These are phyloP conservation scores for Lizonia empirigonia DNA, from an alignment of 2,329 filamentous ascomycete species.

Conservation along the genomic window DNA sequence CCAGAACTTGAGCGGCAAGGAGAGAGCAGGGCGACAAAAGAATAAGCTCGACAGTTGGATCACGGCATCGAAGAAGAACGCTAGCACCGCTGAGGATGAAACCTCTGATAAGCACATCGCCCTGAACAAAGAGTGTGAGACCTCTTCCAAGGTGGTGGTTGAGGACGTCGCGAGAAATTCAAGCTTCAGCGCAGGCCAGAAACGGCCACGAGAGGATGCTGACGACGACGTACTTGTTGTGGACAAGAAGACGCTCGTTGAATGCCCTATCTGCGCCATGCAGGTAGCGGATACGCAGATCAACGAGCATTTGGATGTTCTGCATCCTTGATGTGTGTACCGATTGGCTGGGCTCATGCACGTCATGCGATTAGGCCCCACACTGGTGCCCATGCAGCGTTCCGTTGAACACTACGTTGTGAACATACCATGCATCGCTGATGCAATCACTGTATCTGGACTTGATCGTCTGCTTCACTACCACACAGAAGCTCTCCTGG, in stretches of 20 bases:
- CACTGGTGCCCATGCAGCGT: too few relatives aligned
- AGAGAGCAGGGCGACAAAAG: slow-evolving; percentile 51
- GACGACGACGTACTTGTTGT: slow-evolving; percentile 17
- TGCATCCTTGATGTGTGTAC: slow-evolving; percentile 28
- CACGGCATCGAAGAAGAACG: slow-evolving; percentile 25
- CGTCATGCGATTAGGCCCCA: slow-evolving; percentile 17
- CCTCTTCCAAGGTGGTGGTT: slow-evolving; percentile 14
- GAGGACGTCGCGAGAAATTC: slow-evolving; percentile 5
- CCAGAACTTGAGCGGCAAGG: slow-evolving; percentile 46
- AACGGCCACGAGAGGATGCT: slow-evolving; percentile 21
- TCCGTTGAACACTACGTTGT: not conserved
- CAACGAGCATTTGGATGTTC: slow-evolving; percentile 49
- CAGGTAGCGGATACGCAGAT: slow-evolving; percentile 41
- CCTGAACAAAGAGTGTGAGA: slow-evolving; percentile 18
- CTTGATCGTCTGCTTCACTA: too few relatives aligned
- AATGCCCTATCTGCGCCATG: slow-evolving; percentile 50
- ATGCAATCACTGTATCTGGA: too few relatives aligned
- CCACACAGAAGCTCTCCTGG: too few relatives aligned
- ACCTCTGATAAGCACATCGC: slow-evolving; percentile 13
- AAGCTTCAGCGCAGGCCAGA: slow-evolving; percentile 20
- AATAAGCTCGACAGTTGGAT: slow-evolving; percentile 53
- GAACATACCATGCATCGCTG: too few relatives aligned
- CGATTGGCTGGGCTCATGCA: slow-evolving; percentile 9
- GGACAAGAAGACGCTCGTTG: slow-evolving; percentile 33
- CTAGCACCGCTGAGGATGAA: slow-evolving; percentile 16